Conservation (phyloP, 176 grass and related monocot species). For the Aegilops speltoides region DNA sequence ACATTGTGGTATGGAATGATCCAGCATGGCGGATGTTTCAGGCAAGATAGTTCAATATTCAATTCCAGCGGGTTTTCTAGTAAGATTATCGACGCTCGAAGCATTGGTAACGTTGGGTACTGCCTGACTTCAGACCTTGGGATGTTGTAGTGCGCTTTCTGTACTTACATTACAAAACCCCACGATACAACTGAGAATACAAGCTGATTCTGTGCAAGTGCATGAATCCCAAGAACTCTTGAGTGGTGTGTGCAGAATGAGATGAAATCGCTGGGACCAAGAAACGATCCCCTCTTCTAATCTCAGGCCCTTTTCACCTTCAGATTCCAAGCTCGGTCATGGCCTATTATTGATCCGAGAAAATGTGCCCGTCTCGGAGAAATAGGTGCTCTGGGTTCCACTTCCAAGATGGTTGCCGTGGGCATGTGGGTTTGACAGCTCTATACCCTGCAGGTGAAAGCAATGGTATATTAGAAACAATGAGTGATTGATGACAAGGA, state of each 20-base stretch:
- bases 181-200: not conserved
- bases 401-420: constrained; percentile 48
- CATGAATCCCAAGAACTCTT: not conserved
- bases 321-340: not conserved
- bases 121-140: not conserved
- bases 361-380: constrained; percentile 68
- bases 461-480: not conserved
- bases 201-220: not conserved
- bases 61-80: not conserved
- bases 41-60: not conserved
- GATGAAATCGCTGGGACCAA: not conserved
- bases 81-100: not conserved
- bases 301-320: not conserved
- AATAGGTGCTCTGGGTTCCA: constrained; percentile 65
- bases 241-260: not conserved
- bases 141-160: not conserved
- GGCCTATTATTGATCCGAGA: constrained; percentile 59
- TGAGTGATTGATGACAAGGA: not conserved
- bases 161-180: not conserved
- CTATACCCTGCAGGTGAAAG: constrained; percentile 49
- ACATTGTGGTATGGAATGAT: not conserved
- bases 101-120: not conserved
- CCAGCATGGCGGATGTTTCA: not conserved
- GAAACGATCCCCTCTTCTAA: not conserved
- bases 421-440: constrained; percentile 62